Evolutionary conservation across 306 rosid genomes (phyloP).

Genomic region (Trichosanthes truncata): DNA sequence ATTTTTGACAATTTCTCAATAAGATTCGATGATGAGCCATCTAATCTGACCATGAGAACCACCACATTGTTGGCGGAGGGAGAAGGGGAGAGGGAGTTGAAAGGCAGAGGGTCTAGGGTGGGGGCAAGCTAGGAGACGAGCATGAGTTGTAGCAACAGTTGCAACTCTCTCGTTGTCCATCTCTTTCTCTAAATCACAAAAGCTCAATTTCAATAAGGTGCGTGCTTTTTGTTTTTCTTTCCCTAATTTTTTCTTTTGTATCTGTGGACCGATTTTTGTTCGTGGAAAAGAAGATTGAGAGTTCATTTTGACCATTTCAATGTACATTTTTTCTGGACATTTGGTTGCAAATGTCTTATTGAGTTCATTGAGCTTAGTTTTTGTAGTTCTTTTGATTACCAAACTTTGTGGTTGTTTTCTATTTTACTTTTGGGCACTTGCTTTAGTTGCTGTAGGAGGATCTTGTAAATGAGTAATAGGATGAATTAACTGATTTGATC

Average conservation of each 20-base stretch:
- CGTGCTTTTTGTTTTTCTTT: background rate
- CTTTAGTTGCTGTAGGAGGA: background rate
- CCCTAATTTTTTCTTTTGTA: background rate
- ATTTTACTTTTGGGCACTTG: background rate
- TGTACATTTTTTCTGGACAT: background rate
- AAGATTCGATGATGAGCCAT: no score
- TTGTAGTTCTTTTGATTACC: background rate
- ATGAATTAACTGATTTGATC: no score
- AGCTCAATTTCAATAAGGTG: constrained; percentile 55
- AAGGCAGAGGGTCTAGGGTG: no score
- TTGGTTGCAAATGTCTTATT: background rate
- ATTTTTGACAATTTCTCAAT: no score
- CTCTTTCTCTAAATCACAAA: constrained; percentile 36
- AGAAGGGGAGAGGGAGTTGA: no score
- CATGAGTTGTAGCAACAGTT: constrained; percentile 74
- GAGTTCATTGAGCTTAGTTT: background rate
- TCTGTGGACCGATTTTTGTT: background rate
- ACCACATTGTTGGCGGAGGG: no score
- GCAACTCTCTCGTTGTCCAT: constrained; percentile 61
- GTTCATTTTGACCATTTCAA: background rate
- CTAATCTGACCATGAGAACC: no score
- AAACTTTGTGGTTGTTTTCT: background rate
- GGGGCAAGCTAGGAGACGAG: no score
- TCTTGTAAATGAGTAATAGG: no score
- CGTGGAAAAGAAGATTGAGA: no score